Conservation (phyloP, 192 early-diverging fungal species). For the Linnemannia exigua region DNA sequence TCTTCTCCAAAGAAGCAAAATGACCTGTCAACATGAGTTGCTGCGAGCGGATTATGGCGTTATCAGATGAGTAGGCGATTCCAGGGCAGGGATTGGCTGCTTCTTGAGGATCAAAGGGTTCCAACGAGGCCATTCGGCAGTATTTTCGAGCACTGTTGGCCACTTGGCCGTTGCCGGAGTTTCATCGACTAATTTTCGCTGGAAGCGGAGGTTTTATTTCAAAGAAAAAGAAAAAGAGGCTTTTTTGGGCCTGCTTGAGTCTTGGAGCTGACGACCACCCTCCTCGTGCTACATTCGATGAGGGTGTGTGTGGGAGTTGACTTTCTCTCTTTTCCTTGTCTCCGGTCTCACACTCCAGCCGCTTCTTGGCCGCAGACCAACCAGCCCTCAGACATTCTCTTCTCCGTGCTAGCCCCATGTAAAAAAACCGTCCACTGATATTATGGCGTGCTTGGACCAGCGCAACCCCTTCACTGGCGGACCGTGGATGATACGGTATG, state of each 20-base stretch:
- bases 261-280: not conserved
- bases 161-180: constrained; percentile 10
- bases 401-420: constrained; percentile 11
- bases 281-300: not conserved
- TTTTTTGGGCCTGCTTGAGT: not conserved
- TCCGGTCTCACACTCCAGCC: not conserved
- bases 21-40: constrained; percentile 2
- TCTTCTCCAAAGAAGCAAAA: no score
- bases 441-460: constrained; percentile 1
- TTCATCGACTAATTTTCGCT: not conserved
- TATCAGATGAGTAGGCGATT: constrained; percentile 9
- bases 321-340: not conserved
- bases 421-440: not conserved
- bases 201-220: constrained; percentile 7
- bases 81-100: not conserved
- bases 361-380: not conserved
- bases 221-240: no score
- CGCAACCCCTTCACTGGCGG: constrained; percentile 17
- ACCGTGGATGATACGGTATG: no score
- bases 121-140: constrained; percentile 2
- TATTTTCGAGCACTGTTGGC: not conserved
- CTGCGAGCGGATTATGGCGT: constrained; percentile 11
- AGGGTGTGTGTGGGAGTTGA: not conserved
- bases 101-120: not conserved
- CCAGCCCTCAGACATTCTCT: not conserved